phyloP scores from a whole-genome alignment of 495 filamentous ascomycete species.

The Letharia columbiana region DNA sequence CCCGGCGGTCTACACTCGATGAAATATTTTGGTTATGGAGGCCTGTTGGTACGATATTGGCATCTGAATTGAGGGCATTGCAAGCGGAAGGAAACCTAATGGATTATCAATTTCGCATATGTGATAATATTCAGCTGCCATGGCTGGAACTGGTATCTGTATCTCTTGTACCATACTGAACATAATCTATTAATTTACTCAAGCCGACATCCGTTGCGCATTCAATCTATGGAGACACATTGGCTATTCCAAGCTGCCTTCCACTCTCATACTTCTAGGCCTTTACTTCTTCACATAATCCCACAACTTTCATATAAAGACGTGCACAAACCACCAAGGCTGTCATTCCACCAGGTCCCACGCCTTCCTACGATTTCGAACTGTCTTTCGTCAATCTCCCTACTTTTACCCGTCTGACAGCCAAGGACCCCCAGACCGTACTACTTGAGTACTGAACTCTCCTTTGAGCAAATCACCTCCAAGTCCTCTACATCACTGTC shows the following conservation, averaged over 20 bases:
- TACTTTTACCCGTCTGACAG: neutral
- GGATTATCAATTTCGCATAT: neutral
- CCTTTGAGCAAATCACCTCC: neutral
- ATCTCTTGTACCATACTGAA: slow-evolving; percentile 6
- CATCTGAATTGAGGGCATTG: neutral
- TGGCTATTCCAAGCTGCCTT: no score
- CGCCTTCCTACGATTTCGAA: neutral
- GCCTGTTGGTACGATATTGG: neutral
- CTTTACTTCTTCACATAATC: neutral
- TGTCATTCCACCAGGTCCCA: neutral
- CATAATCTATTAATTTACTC: neutral
- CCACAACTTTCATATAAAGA: neutral
- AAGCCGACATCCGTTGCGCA: neutral
- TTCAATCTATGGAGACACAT: neutral
- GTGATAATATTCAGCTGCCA: slow-evolving; percentile 1
- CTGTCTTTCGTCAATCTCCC: neutral
- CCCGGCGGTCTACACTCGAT: slow-evolving; percentile 11
- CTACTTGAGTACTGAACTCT: no score
- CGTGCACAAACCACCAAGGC: neutral
- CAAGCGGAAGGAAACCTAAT: neutral
- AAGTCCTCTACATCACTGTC: neutral
- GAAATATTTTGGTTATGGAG: neutral
- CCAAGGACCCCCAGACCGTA: neutral
- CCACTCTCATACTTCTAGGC: neutral
- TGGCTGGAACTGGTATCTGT: slow-evolving; percentile 1